Evolutionary conservation across 257 asterid genomes (phyloP), one percentile per base, ranked within the genome.

Genomic region (Fraxinus excelsior): DNA sequence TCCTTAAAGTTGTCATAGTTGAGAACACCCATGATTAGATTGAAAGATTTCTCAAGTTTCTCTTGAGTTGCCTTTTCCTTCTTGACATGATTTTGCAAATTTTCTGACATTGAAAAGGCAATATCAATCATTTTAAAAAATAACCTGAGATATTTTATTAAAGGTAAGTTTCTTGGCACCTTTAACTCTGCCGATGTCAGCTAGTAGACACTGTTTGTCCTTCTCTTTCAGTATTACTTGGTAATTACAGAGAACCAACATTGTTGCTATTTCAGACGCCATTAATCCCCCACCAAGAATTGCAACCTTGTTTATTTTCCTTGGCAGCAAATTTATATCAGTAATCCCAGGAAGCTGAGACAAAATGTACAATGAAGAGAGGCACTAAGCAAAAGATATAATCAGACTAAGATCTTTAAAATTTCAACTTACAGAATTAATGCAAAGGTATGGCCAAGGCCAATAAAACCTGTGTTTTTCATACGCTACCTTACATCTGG

Each of bases 251-350:
- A 85, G 81, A 73, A 84, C 74, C 78, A 89, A 78, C 70, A 78
- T 60, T 19, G 85, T 75, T 72, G 86, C 90, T 77, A 87, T 82
- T 26, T 81, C 83, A 21, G 87, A 77, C 71, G 88, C 86, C 90
- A 85, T 74, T 51, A 79, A 18, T 67, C 91, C 93, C 53, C 88
- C 91, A 74, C 88, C 89, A 62, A 89, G 29, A 84, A 89, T 74
- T 74, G 85, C 93, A 80, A 85, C 85, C 81, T 87, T 87, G 23
- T 68, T 77, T 53, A 87, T 82, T 73, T 80, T 82, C 72, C 85
- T 88, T 23, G 91, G 86, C 76, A 69, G 81, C 80, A 89, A 83
- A 46, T 81, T 83, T 76, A 68, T 66, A 64, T 74, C 78, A 83
- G 86, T 84, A 67, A 84, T 76, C 66, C 87, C 85, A 67, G 91